Evolutionary conservation across 2,329 filamentous ascomycete genomes (phyloP).

Genomic region (Sarocladium oryzae): DNA sequence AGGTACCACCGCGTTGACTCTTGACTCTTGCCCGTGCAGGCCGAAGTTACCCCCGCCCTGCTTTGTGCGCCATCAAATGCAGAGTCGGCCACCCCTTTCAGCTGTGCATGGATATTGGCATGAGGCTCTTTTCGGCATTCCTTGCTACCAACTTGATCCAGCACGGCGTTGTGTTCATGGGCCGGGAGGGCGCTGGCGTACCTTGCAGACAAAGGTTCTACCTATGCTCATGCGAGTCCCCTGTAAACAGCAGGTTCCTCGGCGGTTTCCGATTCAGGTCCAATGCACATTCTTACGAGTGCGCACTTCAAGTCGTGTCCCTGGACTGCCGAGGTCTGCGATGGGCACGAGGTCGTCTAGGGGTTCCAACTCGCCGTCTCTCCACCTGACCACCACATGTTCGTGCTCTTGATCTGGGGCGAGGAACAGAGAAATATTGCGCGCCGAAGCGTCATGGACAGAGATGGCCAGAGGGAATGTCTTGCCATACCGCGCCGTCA

Average conservation of each 20-base stretch:
- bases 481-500: background rate
- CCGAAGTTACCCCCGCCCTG: no score
- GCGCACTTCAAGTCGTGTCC: constrained; percentile 18
- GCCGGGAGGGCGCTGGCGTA: no score
- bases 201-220: no score
- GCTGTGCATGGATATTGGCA: no score
- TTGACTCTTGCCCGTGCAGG: no score
- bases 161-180: no score
- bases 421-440: constrained; percentile 13
- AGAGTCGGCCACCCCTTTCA: no score
- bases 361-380: constrained; percentile 17
- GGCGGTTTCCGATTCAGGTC: constrained; percentile 4
- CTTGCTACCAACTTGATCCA: no score
- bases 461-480: background rate
- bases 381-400: constrained; percentile 23
- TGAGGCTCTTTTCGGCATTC: no score
- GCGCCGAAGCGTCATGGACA: background rate
- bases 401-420: constrained; percentile 16
- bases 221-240: no score
- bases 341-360: constrained; percentile 18
- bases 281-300: constrained; percentile 19
- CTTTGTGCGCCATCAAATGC: no score
- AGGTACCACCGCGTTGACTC: no score
- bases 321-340: constrained; percentile 16
- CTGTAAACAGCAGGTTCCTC: background rate